Evolutionary conservation across 257 asterid species (phyloP).

Genomic region (Petrea volubilis): DNA sequence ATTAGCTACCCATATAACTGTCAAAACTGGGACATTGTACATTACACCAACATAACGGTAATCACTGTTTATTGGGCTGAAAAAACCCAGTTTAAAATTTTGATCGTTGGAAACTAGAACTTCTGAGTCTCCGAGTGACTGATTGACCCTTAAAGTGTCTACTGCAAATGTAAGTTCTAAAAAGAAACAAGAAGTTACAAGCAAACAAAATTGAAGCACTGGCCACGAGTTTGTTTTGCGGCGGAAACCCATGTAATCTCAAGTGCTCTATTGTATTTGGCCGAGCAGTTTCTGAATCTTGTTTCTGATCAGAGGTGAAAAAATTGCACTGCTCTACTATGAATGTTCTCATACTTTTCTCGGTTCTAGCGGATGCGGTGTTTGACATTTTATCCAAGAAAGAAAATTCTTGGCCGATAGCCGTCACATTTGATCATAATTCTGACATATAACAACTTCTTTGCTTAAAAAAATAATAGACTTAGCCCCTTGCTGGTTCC

Average conservation of each 20-base stretch:
- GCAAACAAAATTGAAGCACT: not conserved
- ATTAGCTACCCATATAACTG: constrained; percentile 59
- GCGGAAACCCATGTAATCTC: not conserved
- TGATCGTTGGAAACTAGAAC: constrained; percentile 29
- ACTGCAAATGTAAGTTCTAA: constrained; percentile 16
- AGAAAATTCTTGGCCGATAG: not conserved
- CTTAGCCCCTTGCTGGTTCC: not conserved
- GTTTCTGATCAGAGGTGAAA: not conserved
- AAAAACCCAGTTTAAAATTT: constrained; percentile 46
- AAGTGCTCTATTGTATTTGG: not conserved
- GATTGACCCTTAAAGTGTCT: constrained; percentile 26
- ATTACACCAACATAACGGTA: constrained; percentile 51
- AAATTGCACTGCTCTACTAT: not conserved
- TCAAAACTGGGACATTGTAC: constrained; percentile 26
- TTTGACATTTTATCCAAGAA: not conserved
- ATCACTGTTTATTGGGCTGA: constrained; percentile 34
- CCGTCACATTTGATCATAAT: not conserved
- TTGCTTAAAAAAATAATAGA: not conserved
- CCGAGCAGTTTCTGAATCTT: not conserved
- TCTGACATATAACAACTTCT: not conserved
- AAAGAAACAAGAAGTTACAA: constrained; percentile 4
- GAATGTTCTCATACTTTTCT: not conserved
- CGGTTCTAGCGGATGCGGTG: not conserved
- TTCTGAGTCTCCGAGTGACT: constrained; percentile 34
- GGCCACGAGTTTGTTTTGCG: not conserved